Evolutionary conservation across 2,329 filamentous ascomycete species (phyloP).

Genomic region (Pseudogymnoascus sp.): DNA sequence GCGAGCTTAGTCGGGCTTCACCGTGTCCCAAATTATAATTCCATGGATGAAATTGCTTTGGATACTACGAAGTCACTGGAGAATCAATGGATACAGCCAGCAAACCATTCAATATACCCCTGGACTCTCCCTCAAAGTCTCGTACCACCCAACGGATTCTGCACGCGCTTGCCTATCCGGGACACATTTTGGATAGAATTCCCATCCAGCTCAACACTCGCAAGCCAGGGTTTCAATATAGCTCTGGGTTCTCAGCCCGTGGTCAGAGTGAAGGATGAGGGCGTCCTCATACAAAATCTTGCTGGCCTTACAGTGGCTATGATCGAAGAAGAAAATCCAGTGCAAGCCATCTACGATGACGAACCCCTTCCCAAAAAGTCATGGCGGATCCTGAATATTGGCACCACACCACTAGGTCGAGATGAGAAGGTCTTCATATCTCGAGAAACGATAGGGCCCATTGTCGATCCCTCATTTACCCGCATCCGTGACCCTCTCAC

Average conservation of each 20-base stretch:
- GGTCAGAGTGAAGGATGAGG: constrained; percentile 37
- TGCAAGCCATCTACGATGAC: constrained; percentile 26
- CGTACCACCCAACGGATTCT: constrained; percentile 70
- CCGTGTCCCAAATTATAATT: constrained; percentile 60
- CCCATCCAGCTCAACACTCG: constrained; percentile 37
- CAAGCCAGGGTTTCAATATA: constrained; percentile 35
- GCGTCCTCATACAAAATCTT: constrained; percentile 43
- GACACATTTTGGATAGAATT: constrained; percentile 63
- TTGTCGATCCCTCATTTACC: constrained; percentile 77
- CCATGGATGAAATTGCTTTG: constrained; percentile 35
- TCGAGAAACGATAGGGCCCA: constrained; percentile 65
- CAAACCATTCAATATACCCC: constrained; percentile 80
- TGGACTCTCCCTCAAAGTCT: constrained; percentile 80
- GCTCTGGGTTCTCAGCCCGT: constrained; percentile 42
- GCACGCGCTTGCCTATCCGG: constrained; percentile 61
- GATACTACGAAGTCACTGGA: constrained; percentile 37
- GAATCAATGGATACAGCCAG: constrained; percentile 38
- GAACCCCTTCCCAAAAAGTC: constrained; percentile 32
- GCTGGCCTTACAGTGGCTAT: constrained; percentile 57
- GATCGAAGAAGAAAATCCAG: constrained; percentile 50
- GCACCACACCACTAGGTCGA: constrained; percentile 70
- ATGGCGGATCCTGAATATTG: constrained; percentile 73
- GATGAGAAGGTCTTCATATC: constrained; percentile 82
- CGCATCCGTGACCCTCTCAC: constrained; percentile 64
- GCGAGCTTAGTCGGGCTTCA: constrained; percentile 78